Conservation (phyloP, 2,329 filamentous ascomycete genomes). For the Fonsecaea pedrosoi region DNA sequence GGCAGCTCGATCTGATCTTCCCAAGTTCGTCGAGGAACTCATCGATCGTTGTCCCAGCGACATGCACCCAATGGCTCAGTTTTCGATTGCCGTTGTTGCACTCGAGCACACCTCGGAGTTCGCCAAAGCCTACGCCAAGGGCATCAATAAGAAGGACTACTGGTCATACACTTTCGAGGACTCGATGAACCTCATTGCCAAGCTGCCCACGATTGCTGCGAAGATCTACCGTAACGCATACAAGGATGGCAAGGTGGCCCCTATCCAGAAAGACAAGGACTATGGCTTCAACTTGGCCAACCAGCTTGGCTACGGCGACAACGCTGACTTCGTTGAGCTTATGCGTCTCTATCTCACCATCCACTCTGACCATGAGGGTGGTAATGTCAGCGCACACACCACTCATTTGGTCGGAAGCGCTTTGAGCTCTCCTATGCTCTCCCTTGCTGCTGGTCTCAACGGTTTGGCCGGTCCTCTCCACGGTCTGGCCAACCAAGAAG, state of each 20-base stretch:
- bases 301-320: constrained; percentile 95
- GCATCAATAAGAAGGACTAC: constrained; percentile 99
- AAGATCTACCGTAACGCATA: constrained; percentile 99
- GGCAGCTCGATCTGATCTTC: constrained; percentile 95
- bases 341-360: constrained; percentile 99
- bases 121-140: constrained; percentile 98
- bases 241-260: constrained; percentile 98
- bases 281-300: constrained; percentile 99
- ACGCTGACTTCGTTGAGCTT: constrained; percentile 96
- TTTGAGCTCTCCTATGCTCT: constrained; percentile 96
- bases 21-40: constrained; percentile 98
- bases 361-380: constrained; percentile 99
- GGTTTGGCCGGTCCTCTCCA: constrained; percentile 97
- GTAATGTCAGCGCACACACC: constrained; percentile 97
- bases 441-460: constrained; percentile 93
- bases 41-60: constrained; percentile 99
- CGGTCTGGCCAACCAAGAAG: constrained; percentile 99
- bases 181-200: constrained; percentile 99
- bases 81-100: constrained; percentile 95
- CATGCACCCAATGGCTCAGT: constrained; percentile 99
- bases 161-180: constrained; percentile 99
- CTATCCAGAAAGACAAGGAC: constrained; percentile 98
- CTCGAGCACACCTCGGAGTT: constrained; percentile 98
- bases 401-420: constrained; percentile 97
- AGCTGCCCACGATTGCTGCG: constrained; percentile 96